Base-by-base conservation (phyloP, 768 basidiomycete species). In the Lentinula detonsa region DNA sequence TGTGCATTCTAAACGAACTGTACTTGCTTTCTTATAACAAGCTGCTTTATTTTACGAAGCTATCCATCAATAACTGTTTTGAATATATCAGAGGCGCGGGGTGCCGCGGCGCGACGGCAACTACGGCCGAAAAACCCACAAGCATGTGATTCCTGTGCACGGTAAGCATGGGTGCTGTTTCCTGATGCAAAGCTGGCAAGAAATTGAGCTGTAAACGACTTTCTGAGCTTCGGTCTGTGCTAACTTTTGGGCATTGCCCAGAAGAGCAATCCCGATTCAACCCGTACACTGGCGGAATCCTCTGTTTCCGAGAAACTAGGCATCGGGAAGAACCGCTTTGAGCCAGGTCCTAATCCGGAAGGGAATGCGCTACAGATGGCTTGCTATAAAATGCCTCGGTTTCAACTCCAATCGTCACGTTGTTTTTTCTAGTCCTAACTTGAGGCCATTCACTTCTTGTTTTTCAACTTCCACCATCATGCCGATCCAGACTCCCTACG, bases 401-500 rank as follows among this genome's bases (percentile, higher is more conserved):
- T 31, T 61, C 55, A 34, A 56, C 52, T 42, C 34, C 48, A 46
- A 46, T 48, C 59, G 53, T 59, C 65, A 64, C 56, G 51, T 63
- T 63, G 28, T 48, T 56, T 40, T 43, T 42, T 4, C 55, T 31
- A 59, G 15, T 18, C 45, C 45, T 49, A 50, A 62, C 59, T 39
- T 28, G 4, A 60, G n/a, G 31, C 23, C 18, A 59, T 48, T 48
- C 21, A 7, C 46, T 48, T 46, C 23, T 50, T 35, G 1, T 16
- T 62, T 74, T 83, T 66, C 66, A 90, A 90, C 88, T 83, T 85
- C 65, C 80, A 83, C 71, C 77, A 84, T 55, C 83, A 87, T 40
- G 57, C 43, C 57, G 21, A 60, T 51, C 71, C 82, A 86, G 46
- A 91, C 91, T 8, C 91, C 91, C 67, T 91, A 93, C 71, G 88